Evolutionary conservation across 2,329 filamentous ascomycete genomes (phyloP).

Genomic region (Sphaerulina vaccinii): DNA sequence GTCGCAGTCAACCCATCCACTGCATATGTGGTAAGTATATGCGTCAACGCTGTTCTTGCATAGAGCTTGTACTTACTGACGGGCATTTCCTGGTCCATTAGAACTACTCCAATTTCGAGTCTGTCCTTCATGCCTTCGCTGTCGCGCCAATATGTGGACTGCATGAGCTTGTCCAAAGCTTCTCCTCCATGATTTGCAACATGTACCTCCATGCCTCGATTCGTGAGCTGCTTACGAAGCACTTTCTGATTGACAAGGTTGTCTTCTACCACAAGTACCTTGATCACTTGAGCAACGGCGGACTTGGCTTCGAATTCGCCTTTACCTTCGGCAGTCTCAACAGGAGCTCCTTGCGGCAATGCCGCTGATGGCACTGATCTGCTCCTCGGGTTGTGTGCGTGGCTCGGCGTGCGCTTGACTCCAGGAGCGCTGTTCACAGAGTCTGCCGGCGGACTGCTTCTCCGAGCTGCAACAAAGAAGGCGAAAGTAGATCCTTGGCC

Average conservation of each 20-base stretch:
- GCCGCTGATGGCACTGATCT: constrained; percentile 18
- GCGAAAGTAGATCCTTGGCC: constrained; percentile 72
- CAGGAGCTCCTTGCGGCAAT: constrained; percentile 4
- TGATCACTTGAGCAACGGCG: constrained; percentile 20
- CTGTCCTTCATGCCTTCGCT: constrained; percentile 19
- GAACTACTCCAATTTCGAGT: constrained; percentile 51
- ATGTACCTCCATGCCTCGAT: constrained; percentile 47
- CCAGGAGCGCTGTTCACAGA: constrained; percentile 21
- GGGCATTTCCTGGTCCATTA: constrained; percentile 84
- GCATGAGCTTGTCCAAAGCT: constrained; percentile 45
- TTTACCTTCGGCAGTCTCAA: constrained; percentile 2
- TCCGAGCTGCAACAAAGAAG: constrained; percentile 71
- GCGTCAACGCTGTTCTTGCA: not conserved
- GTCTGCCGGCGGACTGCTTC: constrained; percentile 45
- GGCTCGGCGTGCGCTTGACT: constrained; percentile 12
- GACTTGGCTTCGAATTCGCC: not conserved
- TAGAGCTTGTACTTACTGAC: constrained; percentile 54
- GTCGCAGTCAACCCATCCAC: constrained; percentile 71
- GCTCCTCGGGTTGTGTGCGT: constrained; percentile 16
- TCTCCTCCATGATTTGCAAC: constrained; percentile 53
- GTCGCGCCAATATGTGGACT: constrained; percentile 44
- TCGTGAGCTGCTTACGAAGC: constrained; percentile 51
- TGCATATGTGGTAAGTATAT: constrained; percentile 9
- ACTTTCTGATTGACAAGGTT: constrained; percentile 48
- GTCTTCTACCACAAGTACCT: constrained; percentile 45